phyloP scores from a whole-genome alignment of 2,329 filamentous ascomycete species.

The Helotiales sp. region DNA sequence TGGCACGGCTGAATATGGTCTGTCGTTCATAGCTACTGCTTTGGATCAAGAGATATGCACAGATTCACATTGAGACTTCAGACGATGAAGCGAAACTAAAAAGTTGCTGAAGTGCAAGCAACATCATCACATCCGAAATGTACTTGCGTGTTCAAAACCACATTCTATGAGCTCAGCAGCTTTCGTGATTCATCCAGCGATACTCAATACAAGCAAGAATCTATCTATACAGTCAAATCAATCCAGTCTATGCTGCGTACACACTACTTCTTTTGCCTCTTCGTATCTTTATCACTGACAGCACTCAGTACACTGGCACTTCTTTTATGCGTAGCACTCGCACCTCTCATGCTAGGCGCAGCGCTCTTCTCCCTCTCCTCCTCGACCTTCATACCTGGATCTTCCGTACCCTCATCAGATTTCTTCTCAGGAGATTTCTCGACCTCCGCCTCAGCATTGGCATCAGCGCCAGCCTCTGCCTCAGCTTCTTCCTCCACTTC shows the following conservation, averaged over 20 bases:
- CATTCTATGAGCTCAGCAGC: neutral
- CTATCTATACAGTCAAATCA: neutral
- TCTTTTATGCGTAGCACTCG: conserved; percentile 73
- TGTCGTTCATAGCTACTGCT: too few relatives aligned
- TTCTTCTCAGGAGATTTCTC: conserved; percentile 38
- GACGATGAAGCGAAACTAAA: too few relatives aligned
- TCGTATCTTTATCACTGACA: conserved; percentile 63
- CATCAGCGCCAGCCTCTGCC: conserved; percentile 34
- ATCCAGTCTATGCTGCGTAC: neutral
- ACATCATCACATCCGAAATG: too few relatives aligned
- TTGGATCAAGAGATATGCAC: too few relatives aligned
- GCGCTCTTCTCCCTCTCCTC: conserved; percentile 43
- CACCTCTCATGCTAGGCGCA: conserved; percentile 52
- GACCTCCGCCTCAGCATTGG: conserved; percentile 42
- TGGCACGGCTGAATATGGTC: too few relatives aligned
- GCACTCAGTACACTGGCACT: conserved; percentile 82
- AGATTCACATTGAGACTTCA: too few relatives aligned
- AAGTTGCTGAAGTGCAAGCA: too few relatives aligned
- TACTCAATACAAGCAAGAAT: conserved; percentile 8
- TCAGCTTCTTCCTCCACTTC: conserved; percentile 50
- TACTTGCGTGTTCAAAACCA: too few relatives aligned
- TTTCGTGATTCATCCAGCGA: conserved; percentile 1
- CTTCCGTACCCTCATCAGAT: conserved; percentile 53
- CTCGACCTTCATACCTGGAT: conserved; percentile 57
- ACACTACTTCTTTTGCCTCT: conserved; percentile 52